Conservation (phyloP, 108 stramenopile genomes). For the Stephanodiscus minutulus region DNA sequence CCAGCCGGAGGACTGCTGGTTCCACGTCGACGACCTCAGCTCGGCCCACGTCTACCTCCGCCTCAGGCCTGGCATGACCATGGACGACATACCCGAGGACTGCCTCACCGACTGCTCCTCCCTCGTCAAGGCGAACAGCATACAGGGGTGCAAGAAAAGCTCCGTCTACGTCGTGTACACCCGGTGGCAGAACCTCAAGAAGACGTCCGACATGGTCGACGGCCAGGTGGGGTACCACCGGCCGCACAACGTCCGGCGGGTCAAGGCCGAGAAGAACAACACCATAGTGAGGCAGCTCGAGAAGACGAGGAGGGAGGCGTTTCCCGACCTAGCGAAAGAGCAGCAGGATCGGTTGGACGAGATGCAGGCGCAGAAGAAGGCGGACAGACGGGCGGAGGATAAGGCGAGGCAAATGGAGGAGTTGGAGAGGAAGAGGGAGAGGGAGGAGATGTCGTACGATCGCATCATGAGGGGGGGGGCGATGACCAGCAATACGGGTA, state of each 20-base stretch:
- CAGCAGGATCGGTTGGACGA: conserved; percentile 66
- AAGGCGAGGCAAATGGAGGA: conserved; percentile 64
- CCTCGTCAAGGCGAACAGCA: conserved; percentile 84
- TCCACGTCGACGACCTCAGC: conserved; percentile 97
- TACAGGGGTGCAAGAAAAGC: conserved; percentile 77
- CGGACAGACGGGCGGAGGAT: conserved; percentile 49
- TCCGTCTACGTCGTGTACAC: conserved; percentile 84
- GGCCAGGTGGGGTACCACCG: conserved; percentile 84
- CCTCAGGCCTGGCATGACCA: conserved; percentile 82
- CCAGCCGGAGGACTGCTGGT: conserved; percentile 84
- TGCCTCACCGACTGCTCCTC: conserved; percentile 71
- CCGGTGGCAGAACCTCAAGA: conserved; percentile 83
- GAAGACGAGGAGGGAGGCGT: conserved; percentile 65
- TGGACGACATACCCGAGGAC: conserved; percentile 85
- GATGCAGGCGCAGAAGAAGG: conserved; percentile 73
- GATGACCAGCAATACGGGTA: conserved; percentile 62
- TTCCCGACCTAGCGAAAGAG: conserved; percentile 66
- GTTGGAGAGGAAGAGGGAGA: conserved; percentile 45
- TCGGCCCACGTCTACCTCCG: conserved; percentile 98
- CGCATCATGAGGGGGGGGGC: conserved; percentile 64
- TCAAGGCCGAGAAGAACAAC: conserved; percentile 75
- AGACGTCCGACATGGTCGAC: conserved; percentile 72
- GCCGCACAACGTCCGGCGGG: conserved; percentile 79
- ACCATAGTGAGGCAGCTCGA: conserved; percentile 73
- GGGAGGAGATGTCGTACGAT: conserved; percentile 77